Evolutionary conservation across 2,329 filamentous ascomycete genomes (phyloP), one percentile per base, ranked within the genome.

Genomic region (Ophiognomonia clavigignenti-juglandacearum): DNA sequence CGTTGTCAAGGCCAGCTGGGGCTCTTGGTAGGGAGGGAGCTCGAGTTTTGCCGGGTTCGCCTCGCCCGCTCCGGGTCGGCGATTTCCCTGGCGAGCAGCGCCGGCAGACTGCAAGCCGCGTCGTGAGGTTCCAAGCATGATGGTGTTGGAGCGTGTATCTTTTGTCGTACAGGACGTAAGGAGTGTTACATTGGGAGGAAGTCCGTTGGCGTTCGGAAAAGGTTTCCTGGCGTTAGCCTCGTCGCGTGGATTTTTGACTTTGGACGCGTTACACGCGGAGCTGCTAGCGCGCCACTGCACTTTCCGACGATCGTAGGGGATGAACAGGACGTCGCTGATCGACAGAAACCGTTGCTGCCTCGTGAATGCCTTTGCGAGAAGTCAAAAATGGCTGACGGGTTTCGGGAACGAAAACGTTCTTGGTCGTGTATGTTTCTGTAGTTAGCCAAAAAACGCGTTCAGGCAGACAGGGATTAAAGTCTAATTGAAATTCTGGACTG

Each of bases 21-120:
- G 75, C 3, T 71, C 64, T 47, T 80, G 66, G 61, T 80, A 79
- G 2, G 65, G 62, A 3, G 76, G 75, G n/a, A 78, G 60, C 13
- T 64, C 57, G 19, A 62, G 53, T 5, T 58, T 44, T 34, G 50
- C 39, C 3, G 34, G 34, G 40, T 47, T 20, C 19, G 18, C 26
- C n/a, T 14, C 6, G n/a, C 36, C 31, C 9, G 48, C 18, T 14
- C 38, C 27, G 2, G 40, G 26, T 23, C 47, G 52, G 27, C 45
- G 62, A 61, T 32, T 61, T 61, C 48, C 51, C 39, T 39, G 9
- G 14, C 40, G 42, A 16, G 39, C 45, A 18, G 18, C 35, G 35
- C 38, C 39, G 20, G 26, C 32, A n/a, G 35, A 39, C 11, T 32
- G 4, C 14, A 32, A 18, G 9, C 13, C 23, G 3, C 34, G 38